These are phyloP conservation scores for Aureobasidium melanogenum DNA, from an alignment of 2,329 filamentous ascomycete genomes.

Conservation along the genomic window DNA sequence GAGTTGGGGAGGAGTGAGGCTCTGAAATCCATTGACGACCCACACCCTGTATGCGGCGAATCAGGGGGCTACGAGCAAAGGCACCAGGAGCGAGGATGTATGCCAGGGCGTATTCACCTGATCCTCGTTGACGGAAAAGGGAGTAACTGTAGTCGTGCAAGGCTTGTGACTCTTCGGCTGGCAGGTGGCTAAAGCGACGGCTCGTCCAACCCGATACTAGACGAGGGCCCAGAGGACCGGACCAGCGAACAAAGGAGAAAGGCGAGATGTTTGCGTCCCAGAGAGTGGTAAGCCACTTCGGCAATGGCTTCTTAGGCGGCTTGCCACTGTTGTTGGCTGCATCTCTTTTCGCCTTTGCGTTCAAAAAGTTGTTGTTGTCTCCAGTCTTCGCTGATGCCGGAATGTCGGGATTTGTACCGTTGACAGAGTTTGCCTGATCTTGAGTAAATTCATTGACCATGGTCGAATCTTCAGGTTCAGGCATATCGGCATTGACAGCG, in stretches of 20 bases:
- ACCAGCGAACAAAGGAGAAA: conserved; percentile 80
- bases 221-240: conserved; percentile 81
- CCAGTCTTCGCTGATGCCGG: conserved; percentile 15
- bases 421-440: conserved; percentile 51
- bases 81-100: conserved; percentile 92
- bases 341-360: conserved; percentile 33
- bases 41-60: conserved; percentile 76
- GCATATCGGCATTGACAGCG: conserved; percentile 70
- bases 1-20: conserved; percentile 20
- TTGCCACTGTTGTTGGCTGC: conserved; percentile 24
- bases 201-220: conserved; percentile 94
- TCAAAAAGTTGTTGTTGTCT: conserved; percentile 48
- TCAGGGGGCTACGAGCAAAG: conserved; percentile 78
- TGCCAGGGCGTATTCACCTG: conserved; percentile 84
- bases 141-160: conserved; percentile 92
- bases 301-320: conserved; percentile 53
- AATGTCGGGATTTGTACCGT: conserved; percentile 17
- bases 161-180: conserved; percentile 66
- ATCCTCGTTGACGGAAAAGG: conserved; percentile 84
- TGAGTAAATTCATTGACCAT: conserved; percentile 71
- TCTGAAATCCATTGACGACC: conserved; percentile 56
- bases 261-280: conserved; percentile 98
- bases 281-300: conserved; percentile 82
- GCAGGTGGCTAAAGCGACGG: conserved; percentile 83
- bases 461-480: conserved; percentile 64